Conservation (phyloP, 495 filamentous ascomycete genomes). For the Neohortaea acidophila region DNA sequence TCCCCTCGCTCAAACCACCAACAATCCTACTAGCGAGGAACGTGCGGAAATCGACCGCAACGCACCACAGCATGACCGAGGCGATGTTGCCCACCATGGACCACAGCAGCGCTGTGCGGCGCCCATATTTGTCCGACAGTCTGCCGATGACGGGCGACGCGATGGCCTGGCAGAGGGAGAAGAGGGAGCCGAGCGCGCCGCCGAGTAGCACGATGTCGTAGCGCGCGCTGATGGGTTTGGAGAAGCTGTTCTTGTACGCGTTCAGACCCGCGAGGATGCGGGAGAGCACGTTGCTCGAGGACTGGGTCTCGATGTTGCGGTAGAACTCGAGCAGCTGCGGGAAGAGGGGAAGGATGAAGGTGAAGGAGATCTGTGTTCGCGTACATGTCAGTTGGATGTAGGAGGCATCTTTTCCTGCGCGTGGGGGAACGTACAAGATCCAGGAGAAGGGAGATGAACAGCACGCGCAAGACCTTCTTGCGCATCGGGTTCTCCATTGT, state of each 20-base stretch:
- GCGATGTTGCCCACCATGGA: slow-evolving; percentile 91
- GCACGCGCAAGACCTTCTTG: slow-evolving; percentile 70
- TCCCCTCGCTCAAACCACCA: slow-evolving; percentile 87
- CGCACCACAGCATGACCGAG: slow-evolving; percentile 85
- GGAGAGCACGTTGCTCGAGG: slow-evolving; percentile 50
- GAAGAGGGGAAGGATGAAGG: slow-evolving; percentile 96
- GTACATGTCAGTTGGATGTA: neutral
- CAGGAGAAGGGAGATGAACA: slow-evolving; percentile 55
- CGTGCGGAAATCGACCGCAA: slow-evolving; percentile 83
- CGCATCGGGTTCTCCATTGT: too few species aligned
- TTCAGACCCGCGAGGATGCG: slow-evolving; percentile 72
- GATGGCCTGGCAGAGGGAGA: slow-evolving; percentile 84
- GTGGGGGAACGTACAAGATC: slow-evolving; percentile 54
- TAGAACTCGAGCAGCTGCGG: slow-evolving; percentile 92
- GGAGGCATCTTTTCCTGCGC: neutral
- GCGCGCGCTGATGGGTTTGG: slow-evolving; percentile 80
- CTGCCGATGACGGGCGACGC: slow-evolving; percentile 83
- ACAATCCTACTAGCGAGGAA: slow-evolving; percentile 86
- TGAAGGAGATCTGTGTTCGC: slow-evolving; percentile 56
- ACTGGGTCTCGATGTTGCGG: slow-evolving; percentile 48
- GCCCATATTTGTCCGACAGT: slow-evolving; percentile 78
- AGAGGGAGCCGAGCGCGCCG: slow-evolving; percentile 82
- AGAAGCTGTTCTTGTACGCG: slow-evolving; percentile 86
- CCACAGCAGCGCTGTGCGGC: slow-evolving; percentile 72
- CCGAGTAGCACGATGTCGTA: slow-evolving; percentile 96